phyloP scores from a whole-genome alignment of 306 rosid species.

The Luffa acutangula region DNA sequence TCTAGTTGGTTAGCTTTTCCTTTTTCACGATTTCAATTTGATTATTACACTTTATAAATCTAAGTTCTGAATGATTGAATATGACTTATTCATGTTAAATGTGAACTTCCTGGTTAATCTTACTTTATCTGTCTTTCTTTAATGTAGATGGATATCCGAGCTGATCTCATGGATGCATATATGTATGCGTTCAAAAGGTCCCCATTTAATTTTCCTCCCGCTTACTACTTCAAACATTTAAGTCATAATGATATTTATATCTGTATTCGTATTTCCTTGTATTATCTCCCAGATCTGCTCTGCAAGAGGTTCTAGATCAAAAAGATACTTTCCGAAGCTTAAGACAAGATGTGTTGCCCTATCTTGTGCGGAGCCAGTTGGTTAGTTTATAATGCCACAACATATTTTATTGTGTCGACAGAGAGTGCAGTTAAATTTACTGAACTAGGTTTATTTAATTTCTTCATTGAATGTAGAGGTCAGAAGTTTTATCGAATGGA shows the following conservation, averaged over 20 bases:
- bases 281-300: slow-evolving; percentile 57
- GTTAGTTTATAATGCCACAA: slow-evolving; percentile 43
- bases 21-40: not conserved
- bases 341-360: slow-evolving; percentile 82
- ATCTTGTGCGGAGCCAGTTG: slow-evolving; percentile 92
- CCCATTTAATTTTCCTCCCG: slow-evolving; percentile 8
- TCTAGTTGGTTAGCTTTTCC: not conserved
- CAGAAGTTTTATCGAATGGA: slow-evolving; percentile 57
- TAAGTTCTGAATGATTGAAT: not conserved
- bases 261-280: slow-evolving; percentile 4
- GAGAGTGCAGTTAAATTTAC: not conserved
- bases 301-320: slow-evolving; percentile 71
- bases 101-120: slow-evolving; percentile 1
- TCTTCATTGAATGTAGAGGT: slow-evolving; percentile 43
- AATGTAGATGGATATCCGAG: slow-evolving; percentile 78
- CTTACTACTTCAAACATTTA: slow-evolving; percentile 2
- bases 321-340: slow-evolving; percentile 65
- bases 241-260: slow-evolving; percentile 10
- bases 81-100: not conserved
- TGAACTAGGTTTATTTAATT: slow-evolving; percentile 11
- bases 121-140: slow-evolving; percentile 9
- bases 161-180: slow-evolving; percentile 98
- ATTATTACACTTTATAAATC: not conserved
- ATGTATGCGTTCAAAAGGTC: slow-evolving; percentile 93
- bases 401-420: slow-evolving; percentile 15